phyloP scores from a whole-genome alignment of 2,329 filamentous ascomycete genomes.

The Colletotrichum salicis region DNA sequence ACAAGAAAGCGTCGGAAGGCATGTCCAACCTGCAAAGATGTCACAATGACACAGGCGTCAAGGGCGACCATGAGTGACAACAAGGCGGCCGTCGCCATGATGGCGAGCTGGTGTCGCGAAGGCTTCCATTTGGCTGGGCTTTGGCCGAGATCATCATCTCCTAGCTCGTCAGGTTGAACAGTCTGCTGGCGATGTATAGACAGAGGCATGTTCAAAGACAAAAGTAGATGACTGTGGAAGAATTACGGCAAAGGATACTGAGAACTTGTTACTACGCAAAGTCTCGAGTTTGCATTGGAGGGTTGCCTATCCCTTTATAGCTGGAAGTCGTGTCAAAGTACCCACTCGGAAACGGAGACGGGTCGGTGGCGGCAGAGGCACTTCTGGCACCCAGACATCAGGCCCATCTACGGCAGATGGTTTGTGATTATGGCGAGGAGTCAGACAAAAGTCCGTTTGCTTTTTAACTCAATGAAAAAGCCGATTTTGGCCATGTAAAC shows the following conservation, averaged over 20 bases:
- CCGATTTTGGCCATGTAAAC: not conserved
- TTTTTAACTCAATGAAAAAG: not conserved
- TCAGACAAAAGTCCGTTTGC: not conserved
- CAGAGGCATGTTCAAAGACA: not conserved
- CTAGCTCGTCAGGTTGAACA: not conserved
- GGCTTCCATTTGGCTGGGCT: not conserved
- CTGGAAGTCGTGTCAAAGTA: not conserved
- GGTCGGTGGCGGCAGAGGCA: not conserved
- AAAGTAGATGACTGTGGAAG: not conserved
- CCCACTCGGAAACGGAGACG: not conserved
- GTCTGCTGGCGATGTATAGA: not conserved
- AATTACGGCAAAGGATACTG: not conserved
- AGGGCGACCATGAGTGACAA: conserved; percentile 20
- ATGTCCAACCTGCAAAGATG: conserved; percentile 4
- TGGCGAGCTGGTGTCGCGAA: not conserved
- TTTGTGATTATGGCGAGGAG: not conserved
- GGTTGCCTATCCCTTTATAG: not conserved
- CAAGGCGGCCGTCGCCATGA: conserved; percentile 10
- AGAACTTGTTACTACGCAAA: too few species aligned
- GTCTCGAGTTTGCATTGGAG: not conserved
- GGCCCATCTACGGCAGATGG: not conserved
- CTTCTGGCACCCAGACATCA: not conserved
- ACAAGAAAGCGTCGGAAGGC: too few species aligned
- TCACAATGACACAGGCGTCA: conserved; percentile 18
- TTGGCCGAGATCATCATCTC: not conserved